These are phyloP conservation scores for Panicum virgatum DNA, from an alignment of 202 grass and related monocot genomes.

Conservation along the genomic window DNA sequence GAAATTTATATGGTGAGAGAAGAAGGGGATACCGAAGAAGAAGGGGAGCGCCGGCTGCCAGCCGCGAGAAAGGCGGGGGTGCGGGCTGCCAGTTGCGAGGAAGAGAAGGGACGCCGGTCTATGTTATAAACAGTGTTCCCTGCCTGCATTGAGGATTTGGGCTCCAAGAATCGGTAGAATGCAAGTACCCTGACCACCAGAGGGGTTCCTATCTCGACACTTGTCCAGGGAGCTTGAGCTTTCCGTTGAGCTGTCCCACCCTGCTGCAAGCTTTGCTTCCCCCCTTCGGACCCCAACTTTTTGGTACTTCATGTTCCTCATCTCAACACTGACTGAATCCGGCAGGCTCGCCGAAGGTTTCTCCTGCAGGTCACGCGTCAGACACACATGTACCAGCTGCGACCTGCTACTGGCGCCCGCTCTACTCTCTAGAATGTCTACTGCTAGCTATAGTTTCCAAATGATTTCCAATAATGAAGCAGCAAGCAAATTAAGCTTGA, in stretches of 20 bases:
- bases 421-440: neutral
- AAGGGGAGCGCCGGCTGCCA: too few species aligned
- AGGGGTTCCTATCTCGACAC: conserved; percentile 35
- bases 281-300: neutral
- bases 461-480: neutral
- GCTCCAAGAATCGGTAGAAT: too few species aligned
- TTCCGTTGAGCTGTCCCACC: conserved; percentile 40
- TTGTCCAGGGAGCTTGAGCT: conserved; percentile 26
- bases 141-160: neutral
- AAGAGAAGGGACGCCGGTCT: too few species aligned
- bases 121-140: too few species aligned
- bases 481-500: neutral
- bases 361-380: neutral
- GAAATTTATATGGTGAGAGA: too few species aligned
- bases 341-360: neutral
- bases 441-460: neutral
- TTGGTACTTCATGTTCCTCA: conserved; percentile 33
- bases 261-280: neutral
- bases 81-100: too few species aligned
- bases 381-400: neutral
- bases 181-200: conserved; percentile 29
- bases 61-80: too few species aligned
- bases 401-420: neutral
- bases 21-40: too few species aligned
- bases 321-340: neutral